Conservation (phyloP, 345 rosid species). For the Arabis hirsuta region DNA sequence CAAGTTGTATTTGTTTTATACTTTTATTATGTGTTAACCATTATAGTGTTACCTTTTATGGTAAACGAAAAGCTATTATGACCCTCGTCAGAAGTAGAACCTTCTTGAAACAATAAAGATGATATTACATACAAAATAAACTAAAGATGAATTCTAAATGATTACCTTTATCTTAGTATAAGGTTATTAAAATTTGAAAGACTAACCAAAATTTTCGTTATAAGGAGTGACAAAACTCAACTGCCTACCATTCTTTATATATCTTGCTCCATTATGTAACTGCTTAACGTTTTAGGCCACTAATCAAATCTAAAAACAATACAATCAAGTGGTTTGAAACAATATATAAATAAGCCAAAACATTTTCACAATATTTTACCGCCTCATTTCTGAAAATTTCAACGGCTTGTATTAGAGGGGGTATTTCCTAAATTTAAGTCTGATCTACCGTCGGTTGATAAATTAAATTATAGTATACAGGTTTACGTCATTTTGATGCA, state of each 20-base stretch:
- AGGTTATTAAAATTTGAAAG: background rate
- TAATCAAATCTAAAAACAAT: too few relatives aligned
- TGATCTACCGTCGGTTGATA: background rate
- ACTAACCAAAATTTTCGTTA: background rate
- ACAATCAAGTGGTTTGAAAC: too few relatives aligned
- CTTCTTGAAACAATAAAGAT: constrained; percentile 24
- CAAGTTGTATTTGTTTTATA: constrained; percentile 25
- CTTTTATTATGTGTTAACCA: constrained; percentile 26
- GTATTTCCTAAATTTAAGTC: background rate
- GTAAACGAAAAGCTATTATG: constrained; percentile 34
- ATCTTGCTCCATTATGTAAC: too few relatives aligned
- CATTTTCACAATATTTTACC: too few relatives aligned
- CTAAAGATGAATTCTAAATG: constrained; percentile 3
- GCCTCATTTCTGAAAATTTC: background rate
- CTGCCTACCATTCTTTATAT: background rate
- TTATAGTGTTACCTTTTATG: constrained; percentile 35
- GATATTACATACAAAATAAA: constrained; percentile 1
- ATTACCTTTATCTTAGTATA: background rate
- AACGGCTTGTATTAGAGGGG: background rate
- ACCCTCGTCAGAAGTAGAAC: background rate
- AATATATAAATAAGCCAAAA: too few relatives aligned
- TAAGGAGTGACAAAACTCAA: constrained; percentile 1
- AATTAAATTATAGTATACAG: background rate
- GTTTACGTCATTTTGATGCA: background rate
- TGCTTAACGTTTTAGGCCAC: too few relatives aligned